Conservation (phyloP, 768 basidiomycete species). For the Wakefieldia striispora region DNA sequence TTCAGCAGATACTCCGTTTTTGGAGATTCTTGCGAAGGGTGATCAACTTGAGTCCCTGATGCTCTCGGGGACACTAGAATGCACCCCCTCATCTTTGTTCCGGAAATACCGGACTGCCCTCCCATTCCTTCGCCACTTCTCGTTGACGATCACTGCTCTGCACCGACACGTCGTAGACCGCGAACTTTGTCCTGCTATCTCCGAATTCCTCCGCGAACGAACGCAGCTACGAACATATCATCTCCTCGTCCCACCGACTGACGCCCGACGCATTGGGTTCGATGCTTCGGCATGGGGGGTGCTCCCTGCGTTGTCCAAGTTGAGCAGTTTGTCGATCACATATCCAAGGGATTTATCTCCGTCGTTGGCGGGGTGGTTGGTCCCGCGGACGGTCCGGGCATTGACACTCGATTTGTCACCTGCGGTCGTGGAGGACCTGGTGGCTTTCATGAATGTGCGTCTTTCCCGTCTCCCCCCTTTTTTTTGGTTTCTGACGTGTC, state of each 20-base stretch:
- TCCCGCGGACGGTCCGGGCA: conserved; percentile 53
- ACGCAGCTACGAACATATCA: conserved; percentile 50
- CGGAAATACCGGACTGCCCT: conserved; percentile 41
- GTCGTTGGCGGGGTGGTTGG: conserved; percentile 64
- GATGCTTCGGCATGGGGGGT: conserved; percentile 73
- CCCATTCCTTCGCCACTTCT: conserved; percentile 66
- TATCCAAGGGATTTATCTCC: conserved; percentile 64
- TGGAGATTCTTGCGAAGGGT: conserved; percentile 59
- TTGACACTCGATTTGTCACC: conserved; percentile 43
- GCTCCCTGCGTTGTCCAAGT: conserved; percentile 51
- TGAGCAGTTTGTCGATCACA: conserved; percentile 57
- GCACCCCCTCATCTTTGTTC: conserved; percentile 50
- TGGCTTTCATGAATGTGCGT: conserved; percentile 42
- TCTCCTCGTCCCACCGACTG: conserved; percentile 42
- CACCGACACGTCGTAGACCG: conserved; percentile 47
- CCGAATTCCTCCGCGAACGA: conserved; percentile 62
- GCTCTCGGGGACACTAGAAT: conserved; percentile 54
- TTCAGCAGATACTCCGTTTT: conserved; percentile 47
- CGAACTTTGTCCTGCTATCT: conserved; percentile 67
- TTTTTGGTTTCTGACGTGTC: neutral
- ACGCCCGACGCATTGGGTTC: conserved; percentile 58
- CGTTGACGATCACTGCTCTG: conserved; percentile 47
- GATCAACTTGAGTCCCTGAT: conserved; percentile 62
- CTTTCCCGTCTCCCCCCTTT: neutral
- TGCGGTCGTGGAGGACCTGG: conserved; percentile 39